A percentile compares a stretch with the other conserved stretches of the same genome.
phyloP scores from a whole-genome alignment of 257 asterid species.

The Euphrasia confusa region DNA sequence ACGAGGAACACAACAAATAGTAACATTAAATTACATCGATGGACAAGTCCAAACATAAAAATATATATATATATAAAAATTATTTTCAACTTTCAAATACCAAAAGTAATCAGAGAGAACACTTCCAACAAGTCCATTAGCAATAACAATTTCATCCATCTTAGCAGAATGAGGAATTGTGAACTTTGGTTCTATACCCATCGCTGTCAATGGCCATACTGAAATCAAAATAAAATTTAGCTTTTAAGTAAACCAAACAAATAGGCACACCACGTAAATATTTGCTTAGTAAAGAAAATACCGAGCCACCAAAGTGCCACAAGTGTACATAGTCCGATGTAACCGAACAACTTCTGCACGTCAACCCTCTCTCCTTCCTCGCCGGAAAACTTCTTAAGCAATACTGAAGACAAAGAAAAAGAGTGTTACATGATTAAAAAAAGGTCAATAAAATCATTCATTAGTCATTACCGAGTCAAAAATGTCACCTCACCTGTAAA shows the following conservation, averaged over 20 bases:
- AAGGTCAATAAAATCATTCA: conserved; percentile 7
- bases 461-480: conserved; percentile 13
- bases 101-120: conserved; percentile 97
- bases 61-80: neutral
- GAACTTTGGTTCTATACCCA: conserved; percentile 93
- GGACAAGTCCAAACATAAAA: neutral
- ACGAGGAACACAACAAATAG: conserved; percentile 15
- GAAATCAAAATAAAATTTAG: conserved; percentile 26
- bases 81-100: conserved; percentile 36
- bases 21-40: too few species aligned
- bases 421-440: neutral
- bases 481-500: conserved; percentile 67
- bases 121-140: conserved; percentile 91
- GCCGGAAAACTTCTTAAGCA: conserved; percentile 90
- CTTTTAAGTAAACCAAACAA: neutral
- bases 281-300: conserved; percentile 18
- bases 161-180: conserved; percentile 83
- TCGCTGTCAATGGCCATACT: conserved; percentile 99
- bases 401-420: conserved; percentile 47
- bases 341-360: conserved; percentile 90
- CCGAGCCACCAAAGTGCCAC: conserved; percentile 99
- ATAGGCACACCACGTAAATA: neutral
- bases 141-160: conserved; percentile 90
- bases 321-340: conserved; percentile 80
- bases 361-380: conserved; percentile 87